Conservation (phyloP, 2,329 filamentous ascomycete genomes). For the Monosporascus sp. region DNA sequence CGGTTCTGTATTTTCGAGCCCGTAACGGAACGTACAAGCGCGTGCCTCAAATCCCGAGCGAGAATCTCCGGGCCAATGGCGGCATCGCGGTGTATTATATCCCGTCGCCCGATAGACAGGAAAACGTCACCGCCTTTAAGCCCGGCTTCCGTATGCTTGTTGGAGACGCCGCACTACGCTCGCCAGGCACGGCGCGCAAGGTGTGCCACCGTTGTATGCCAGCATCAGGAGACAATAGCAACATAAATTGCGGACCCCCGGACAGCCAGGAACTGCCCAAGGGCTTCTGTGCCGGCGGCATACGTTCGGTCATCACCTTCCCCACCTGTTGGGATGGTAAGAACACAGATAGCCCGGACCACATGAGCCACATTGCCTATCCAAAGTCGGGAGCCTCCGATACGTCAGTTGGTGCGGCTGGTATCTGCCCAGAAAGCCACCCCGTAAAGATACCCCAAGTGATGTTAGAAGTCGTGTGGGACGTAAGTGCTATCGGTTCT, state of each 20-base stretch:
- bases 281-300: slow-evolving; percentile 42
- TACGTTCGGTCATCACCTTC: slow-evolving; percentile 47
- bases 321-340: slow-evolving; percentile 52
- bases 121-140: slow-evolving; percentile 32
- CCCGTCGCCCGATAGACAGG: slow-evolving; percentile 15
- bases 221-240: slow-evolving; percentile 16
- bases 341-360: slow-evolving; percentile 40
- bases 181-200: slow-evolving; percentile 16
- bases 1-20: background rate
- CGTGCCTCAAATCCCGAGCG: slow-evolving; percentile 5
- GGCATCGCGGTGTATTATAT: slow-evolving; percentile 10
- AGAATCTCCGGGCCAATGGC: slow-evolving; percentile 2
- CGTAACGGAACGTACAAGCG: slow-evolving; percentile 6
- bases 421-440: slow-evolving; percentile 43
- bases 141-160: slow-evolving; percentile 37
- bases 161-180: slow-evolving; percentile 25
- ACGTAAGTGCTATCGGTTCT: slow-evolving; percentile 20
- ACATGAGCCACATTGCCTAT: slow-evolving; percentile 47
- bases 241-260: slow-evolving; percentile 28
- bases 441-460: slow-evolving; percentile 53
- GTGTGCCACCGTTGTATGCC: slow-evolving; percentile 34
- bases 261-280: slow-evolving; percentile 46
- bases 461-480: slow-evolving; percentile 56
- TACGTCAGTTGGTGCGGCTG: slow-evolving; percentile 28
- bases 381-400: slow-evolving; percentile 28